Conservation (phyloP, 805 yeast genomes). For the Myxozyma neglecta region DNA sequence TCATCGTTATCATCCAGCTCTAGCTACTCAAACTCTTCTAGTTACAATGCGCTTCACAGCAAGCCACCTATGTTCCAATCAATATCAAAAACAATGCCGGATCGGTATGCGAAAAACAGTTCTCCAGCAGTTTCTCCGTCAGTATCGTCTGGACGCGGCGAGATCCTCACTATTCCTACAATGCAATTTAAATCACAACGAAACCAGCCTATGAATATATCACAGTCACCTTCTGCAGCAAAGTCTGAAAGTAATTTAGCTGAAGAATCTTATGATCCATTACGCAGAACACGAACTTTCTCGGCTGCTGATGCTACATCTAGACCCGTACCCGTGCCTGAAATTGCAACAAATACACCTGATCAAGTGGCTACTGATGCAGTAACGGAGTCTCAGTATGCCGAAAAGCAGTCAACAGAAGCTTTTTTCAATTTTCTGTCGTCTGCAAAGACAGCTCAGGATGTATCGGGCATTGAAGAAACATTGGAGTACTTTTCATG, state of each 20-base stretch:
- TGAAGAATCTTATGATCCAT: background rate
- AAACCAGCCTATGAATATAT: background rate
- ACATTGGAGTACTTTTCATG: slow-evolving; percentile 76
- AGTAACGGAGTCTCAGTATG: background rate
- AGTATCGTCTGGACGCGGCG: background rate
- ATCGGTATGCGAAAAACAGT: slow-evolving; percentile 16
- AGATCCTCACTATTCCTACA: background rate
- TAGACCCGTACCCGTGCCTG: background rate
- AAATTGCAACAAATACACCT: background rate
- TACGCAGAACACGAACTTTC: slow-evolving; percentile 3
- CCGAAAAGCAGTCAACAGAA: slow-evolving; percentile 5
- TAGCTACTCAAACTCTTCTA: background rate
- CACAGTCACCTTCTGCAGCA: background rate
- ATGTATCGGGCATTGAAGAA: slow-evolving; percentile 52
- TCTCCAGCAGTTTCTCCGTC: slow-evolving; percentile 1
- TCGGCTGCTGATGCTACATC: background rate
- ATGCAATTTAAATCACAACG: slow-evolving; percentile 8
- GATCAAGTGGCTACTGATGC: background rate
- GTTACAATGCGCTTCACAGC: background rate
- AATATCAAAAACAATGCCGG: slow-evolving; percentile 20
- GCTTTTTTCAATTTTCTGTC: slow-evolving; percentile 14
- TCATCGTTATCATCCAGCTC: background rate
- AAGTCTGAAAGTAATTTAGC: background rate
- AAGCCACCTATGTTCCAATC: slow-evolving; percentile 23
- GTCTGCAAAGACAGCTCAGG: slow-evolving; percentile 18